Evolutionary conservation across 148 eudicot genomes (phyloP).

Genomic region (Camellia sinensis): DNA sequence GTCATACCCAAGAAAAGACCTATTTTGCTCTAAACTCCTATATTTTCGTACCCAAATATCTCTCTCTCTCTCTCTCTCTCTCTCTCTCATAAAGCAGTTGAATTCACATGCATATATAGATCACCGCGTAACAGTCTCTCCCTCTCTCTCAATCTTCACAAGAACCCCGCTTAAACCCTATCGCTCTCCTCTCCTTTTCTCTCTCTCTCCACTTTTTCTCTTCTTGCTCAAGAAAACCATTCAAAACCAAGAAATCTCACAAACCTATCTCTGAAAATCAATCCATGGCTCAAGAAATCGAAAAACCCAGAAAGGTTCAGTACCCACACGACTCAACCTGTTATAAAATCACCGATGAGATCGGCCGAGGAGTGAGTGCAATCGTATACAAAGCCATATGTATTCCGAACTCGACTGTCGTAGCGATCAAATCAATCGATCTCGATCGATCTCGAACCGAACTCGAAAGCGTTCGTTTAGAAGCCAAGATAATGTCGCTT

Average conservation of each 20-base stretch:
- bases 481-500: constrained; percentile 62
- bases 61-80: background rate
- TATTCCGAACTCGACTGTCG: constrained; percentile 35
- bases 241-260: background rate
- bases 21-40: background rate
- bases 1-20: background rate
- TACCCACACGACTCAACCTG: constrained; percentile 57
- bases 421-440: constrained; percentile 72
- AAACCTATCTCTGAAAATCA: constrained; percentile 4
- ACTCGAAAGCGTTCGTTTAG: constrained; percentile 49
- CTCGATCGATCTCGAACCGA: constrained; percentile 51
- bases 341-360: constrained; percentile 49
- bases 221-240: background rate
- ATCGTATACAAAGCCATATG: constrained; percentile 70
- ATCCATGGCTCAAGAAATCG: constrained; percentile 24
- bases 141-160: constrained; percentile 10
- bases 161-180: constrained; percentile 12
- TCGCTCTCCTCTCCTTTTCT: background rate
- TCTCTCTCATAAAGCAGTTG: background rate
- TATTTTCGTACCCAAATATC: too few species aligned
- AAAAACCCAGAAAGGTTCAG: constrained; percentile 8
- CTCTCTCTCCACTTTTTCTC: background rate
- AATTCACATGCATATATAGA: constrained; percentile 18
- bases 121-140: background rate
- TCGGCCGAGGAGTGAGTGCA: constrained; percentile 66